Conservation (phyloP, 2,329 filamentous ascomycete genomes). For the Leptographium flavum region DNA sequence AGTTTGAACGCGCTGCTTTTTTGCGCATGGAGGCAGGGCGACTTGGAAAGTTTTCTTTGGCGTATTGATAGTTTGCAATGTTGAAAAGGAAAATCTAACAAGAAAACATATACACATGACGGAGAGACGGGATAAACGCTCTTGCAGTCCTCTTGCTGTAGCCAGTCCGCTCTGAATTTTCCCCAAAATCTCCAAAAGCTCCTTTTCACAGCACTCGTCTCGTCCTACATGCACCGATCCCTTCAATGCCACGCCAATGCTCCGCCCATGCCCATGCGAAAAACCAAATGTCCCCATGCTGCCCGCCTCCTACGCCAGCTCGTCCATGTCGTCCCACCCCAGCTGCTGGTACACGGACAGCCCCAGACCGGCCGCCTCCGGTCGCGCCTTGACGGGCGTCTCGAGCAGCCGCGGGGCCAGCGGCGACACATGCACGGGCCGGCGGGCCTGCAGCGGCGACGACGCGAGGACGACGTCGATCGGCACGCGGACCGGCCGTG, state of each 20-base stretch:
- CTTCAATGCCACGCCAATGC: neutral
- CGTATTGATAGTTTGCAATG: too few species aligned
- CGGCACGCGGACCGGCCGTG: neutral
- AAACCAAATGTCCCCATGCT: neutral
- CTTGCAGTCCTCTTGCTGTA: too few species aligned
- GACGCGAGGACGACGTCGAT: slow-evolving; percentile 9
- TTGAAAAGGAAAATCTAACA: neutral
- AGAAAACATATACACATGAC: neutral
- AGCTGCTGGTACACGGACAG: slow-evolving; percentile 38
- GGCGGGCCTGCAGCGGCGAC: slow-evolving; percentile 8
- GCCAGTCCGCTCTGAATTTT: too few species aligned
- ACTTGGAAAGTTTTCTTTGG: too few species aligned
- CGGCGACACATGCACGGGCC: neutral
- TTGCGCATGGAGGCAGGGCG: too few species aligned
- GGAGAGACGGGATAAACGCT: too few species aligned
- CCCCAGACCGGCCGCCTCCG: slow-evolving; percentile 5
- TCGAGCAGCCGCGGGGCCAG: slow-evolving; percentile 12
- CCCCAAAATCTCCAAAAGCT: too few species aligned
- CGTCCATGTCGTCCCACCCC: slow-evolving; percentile 39
- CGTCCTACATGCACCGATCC: too few species aligned
- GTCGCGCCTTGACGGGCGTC: slow-evolving; percentile 15
- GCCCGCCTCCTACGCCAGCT: slow-evolving; percentile 14
- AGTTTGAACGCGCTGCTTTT: too few species aligned
- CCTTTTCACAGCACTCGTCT: too few species aligned
- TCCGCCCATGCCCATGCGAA: neutral